Evolutionary conservation across 331 rosid genomes (phyloP).

Genomic region (Ulmus americana): DNA sequence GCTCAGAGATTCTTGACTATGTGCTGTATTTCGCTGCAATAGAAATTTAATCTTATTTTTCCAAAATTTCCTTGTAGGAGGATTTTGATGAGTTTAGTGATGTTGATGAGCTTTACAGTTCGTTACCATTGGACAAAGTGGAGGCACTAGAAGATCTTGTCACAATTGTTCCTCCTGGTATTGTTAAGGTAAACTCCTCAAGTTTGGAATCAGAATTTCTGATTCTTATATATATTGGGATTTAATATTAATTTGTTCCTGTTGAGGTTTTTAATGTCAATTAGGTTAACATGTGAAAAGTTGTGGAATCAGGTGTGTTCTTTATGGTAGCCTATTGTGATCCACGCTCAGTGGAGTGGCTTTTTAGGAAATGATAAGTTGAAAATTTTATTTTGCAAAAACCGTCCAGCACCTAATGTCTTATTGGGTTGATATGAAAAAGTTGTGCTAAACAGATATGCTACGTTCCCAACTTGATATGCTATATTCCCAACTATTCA

Average conservation of each 20-base stretch:
- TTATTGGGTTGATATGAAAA: neutral
- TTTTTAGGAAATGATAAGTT: conserved; percentile 2
- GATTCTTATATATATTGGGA: no score
- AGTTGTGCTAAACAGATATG: neutral
- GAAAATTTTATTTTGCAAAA: neutral
- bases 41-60: conserved; percentile 10
- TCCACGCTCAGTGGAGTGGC: neutral
- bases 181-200: conserved; percentile 53
- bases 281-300: no score
- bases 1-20: neutral
- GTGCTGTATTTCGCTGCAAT: neutral
- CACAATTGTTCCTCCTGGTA: conserved; percentile 57
- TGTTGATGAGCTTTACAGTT: conserved; percentile 82
- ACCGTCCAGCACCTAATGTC: neutral
- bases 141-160: conserved; percentile 93
- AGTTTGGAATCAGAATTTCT: no score
- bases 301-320: no score
- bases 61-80: conserved; percentile 42
- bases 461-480: neutral
- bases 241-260: no score
- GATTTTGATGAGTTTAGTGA: conserved; percentile 86
- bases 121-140: conserved; percentile 85
- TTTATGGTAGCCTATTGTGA: neutral
- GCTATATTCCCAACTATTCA: neutral
- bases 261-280: no score